Base-by-base conservation (phyloP, 257 asterid species). In the Linderniella brevidens region DNA sequence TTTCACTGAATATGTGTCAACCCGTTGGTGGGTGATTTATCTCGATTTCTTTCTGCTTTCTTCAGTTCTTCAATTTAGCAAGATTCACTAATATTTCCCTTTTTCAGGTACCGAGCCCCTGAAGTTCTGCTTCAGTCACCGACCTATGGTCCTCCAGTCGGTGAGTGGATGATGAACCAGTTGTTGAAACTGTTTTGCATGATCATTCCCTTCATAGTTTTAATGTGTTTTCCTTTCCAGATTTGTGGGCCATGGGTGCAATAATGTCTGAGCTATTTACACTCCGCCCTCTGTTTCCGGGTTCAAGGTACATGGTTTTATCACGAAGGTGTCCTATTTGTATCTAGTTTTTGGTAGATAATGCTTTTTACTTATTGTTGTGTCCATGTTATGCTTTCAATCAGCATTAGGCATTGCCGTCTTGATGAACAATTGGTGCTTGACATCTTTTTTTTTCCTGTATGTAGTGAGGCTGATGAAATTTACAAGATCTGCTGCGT, bases 71-170 rank as follows among this genome's bases (percentile, higher is more conserved):
- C 29, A 16, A 32, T 57, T 39, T 47, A 10, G 49, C 15, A 20
- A 9, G 36, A 32, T 8, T 18, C 52, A 49, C 38, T 25, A 51
- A 32, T 43, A 13, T 59, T 38, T 0, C 58, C 32, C 32, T 43
- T 48, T 39, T 82, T 68, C 70, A 87, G 97, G 97, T 88, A 88
- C 58, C 76, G 97, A 29, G 97, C 97, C 63, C 97, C 97, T 49
- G 97, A 88, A 72, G 88, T 88, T 74, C 71, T 88, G 46, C 95
- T 88, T 44, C 94, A 80, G 56, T 88, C 98, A 35, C 79, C 84
- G 36, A 53, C 49, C 17, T 88, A 88, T 61, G 92, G 93, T 56
- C 68, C 92, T 64, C 74, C 95, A 41, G 95, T 88, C 64, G 97
- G 97, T 88, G 57, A 61, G 92, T 69, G 44, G 52, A 16, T 53